Base-by-base conservation (phyloP, 2,329 filamentous ascomycete genomes). In the Fusarium acutatum region DNA sequence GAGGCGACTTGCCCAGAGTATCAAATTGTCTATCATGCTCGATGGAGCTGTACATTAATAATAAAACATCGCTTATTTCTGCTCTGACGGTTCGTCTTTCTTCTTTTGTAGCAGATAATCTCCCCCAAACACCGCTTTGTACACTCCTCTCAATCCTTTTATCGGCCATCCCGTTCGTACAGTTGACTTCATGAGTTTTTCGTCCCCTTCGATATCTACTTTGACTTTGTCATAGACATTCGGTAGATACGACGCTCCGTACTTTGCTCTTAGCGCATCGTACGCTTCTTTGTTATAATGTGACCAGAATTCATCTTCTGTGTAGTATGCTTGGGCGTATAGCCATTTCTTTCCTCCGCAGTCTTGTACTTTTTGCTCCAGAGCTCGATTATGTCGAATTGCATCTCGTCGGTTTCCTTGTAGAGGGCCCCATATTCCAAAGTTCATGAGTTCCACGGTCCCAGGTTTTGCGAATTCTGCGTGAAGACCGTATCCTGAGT, bases 271-370 rank as follows among this genome's bases (percentile, higher is more conserved):
- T 59, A 93, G 80, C 6, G 77, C 79, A 49, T 92, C 88, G 69
- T 93, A 93, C 77, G 88, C 88, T 13, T 82, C 75, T 41, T 85
- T 83, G 77, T 92, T 88, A 69, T 93, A 93, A 60, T 88, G 85
- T 15, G 83, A 79, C 91, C 91, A 93, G 78, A 94, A 94, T 72
- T 93, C 91, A 0, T 88, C 86, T 77, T 92, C 88, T 7, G 86
- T 88, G 79, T 92, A 92, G 80, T 91, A 93, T 0, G 90, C 89
- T 64, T 93, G 91, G 2, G 91, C 90, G 71, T 94, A 94, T 3
- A 94, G 81, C 84, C 90, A 92, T 81, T 93, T 93, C 83, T 89
- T 90, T 11, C 92, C 92, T 6, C 87, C 85, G 12, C 91, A 84
- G 32, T 88, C 86, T 14, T 85, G 84, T 1, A 93, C 84, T 61